Conservation (phyloP, 73 alveolate species). For the Tetrahymena thermophila region DNA sequence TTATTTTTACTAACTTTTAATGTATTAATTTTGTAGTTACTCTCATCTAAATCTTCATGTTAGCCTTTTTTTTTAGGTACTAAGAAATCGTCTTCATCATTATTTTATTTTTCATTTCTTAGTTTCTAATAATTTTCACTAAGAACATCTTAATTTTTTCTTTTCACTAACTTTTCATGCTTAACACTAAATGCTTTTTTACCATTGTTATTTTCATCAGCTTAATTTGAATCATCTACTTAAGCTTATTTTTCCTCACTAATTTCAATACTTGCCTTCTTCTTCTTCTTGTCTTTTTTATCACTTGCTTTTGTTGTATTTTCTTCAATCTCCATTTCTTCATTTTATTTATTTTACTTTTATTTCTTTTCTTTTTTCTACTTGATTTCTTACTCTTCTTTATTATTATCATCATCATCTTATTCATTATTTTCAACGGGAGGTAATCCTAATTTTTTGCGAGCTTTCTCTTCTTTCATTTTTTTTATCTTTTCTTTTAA, state of each 20-base stretch:
- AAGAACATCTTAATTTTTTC: conserved; percentile 13
- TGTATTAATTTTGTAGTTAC: conserved; percentile 7
- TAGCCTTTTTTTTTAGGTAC: not conserved
- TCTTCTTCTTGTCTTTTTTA: conserved; percentile 34
- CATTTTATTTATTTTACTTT: conserved; percentile 33
- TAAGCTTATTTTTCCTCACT: conserved; percentile 47
- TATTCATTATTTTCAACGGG: conserved; percentile 23
- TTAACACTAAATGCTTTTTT: conserved; percentile 3
- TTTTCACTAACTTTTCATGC: not conserved
- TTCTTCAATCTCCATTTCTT: conserved; percentile 28
- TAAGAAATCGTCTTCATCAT: not conserved
- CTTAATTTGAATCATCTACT: not conserved
- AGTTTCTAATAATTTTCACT: not conserved
- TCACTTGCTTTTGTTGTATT: not conserved
- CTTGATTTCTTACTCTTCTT: conserved; percentile 43
- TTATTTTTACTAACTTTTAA: not conserved
- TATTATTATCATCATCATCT: conserved; percentile 16
- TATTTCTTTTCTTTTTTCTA: conserved; percentile 60
- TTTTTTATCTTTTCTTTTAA: conserved; percentile 34
- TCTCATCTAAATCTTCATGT: not conserved
- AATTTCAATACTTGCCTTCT: conserved; percentile 26
- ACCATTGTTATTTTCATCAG: not conserved
- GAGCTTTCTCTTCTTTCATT: conserved; percentile 39
- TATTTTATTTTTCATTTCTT: not conserved
- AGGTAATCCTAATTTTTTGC: conserved; percentile 33